Percentiles rank a stretch among this genome's conserved stretches.
These are phyloP conservation scores for Xylaria sp. DNA, from an alignment of 2,329 filamentous ascomycete species.

Conservation along the genomic window DNA sequence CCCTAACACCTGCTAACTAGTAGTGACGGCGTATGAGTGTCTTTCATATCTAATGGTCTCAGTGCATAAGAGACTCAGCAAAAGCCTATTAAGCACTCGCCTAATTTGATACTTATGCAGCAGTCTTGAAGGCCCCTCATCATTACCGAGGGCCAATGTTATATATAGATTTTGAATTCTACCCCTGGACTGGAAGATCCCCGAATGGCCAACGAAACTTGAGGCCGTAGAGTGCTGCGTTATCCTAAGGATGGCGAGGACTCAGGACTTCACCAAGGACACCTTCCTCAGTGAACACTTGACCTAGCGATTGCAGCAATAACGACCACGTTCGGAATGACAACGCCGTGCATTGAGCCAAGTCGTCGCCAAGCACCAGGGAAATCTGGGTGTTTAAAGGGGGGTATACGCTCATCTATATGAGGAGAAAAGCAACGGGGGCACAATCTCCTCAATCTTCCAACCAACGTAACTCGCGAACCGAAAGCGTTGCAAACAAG, in stretches of 20 bases:
- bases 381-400: constrained; percentile 17
- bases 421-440: constrained; percentile 14
- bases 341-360: constrained; percentile 25
- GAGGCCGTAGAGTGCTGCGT: too few species aligned
- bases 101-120: too few species aligned
- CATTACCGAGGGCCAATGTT: too few species aligned
- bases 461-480: constrained; percentile 4
- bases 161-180: too few species aligned
- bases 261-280: neutral
- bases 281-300: neutral
- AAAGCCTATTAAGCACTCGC: too few species aligned
- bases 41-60: too few species aligned
- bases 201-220: too few species aligned
- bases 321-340: constrained; percentile 16
- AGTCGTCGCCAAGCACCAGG: constrained; percentile 15
- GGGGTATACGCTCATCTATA: neutral
- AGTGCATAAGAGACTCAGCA: too few species aligned
- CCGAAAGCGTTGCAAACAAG: neutral
- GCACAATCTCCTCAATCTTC: neutral
- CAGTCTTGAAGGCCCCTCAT: too few species aligned
- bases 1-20: too few species aligned
- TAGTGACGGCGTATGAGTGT: too few species aligned
- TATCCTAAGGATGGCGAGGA: neutral
- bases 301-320: neutral
- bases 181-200: too few species aligned